Conservation (phyloP, 2,329 filamentous ascomycete genomes). For the Penicillium brevicompactum region DNA sequence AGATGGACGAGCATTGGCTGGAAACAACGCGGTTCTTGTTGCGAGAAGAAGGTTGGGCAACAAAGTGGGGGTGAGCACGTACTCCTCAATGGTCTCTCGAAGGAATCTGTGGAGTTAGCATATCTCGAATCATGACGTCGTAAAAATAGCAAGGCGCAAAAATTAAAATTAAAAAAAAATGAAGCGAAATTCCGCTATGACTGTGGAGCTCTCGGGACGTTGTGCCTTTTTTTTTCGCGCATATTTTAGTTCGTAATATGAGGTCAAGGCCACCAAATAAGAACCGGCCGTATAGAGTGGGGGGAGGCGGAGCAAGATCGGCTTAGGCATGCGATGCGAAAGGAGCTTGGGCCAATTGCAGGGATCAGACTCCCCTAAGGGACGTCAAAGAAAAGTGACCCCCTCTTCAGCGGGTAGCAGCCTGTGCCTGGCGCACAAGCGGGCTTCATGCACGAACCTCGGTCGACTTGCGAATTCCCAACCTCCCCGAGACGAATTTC, state of each 20-base stretch:
- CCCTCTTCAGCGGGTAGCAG: constrained; percentile 16
- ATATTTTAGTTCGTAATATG: constrained; percentile 13
- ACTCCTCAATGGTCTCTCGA: constrained; percentile 55
- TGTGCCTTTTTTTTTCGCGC: constrained; percentile 13
- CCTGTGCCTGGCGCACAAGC: constrained; percentile 27
- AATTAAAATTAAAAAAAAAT: constrained; percentile 2
- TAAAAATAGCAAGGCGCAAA: constrained; percentile 12
- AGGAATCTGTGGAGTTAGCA: constrained; percentile 44
- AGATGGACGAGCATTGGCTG: constrained; percentile 75
- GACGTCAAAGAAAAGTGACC: constrained; percentile 5
- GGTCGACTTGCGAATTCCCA: constrained; percentile 30
- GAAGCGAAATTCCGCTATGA: constrained; percentile 20
- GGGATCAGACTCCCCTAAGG: constrained; percentile 15
- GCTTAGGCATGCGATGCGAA: constrained; percentile 26
- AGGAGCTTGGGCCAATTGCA: constrained; percentile 36
- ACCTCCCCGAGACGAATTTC: constrained; percentile 29
- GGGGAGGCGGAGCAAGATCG: constrained; percentile 32
- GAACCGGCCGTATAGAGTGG: constrained; percentile 18
- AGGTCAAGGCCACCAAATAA: constrained; percentile 16
- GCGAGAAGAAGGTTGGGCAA: constrained; percentile 63
- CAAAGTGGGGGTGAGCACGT: constrained; percentile 64
- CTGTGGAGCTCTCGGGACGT: constrained; percentile 24
- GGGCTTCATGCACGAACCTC: constrained; percentile 28
- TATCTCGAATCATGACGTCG: constrained; percentile 21
- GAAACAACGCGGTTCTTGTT: constrained; percentile 79